phyloP scores from a whole-genome alignment of 208 protist genomes.

The Angomonas ambiguus region DNA sequence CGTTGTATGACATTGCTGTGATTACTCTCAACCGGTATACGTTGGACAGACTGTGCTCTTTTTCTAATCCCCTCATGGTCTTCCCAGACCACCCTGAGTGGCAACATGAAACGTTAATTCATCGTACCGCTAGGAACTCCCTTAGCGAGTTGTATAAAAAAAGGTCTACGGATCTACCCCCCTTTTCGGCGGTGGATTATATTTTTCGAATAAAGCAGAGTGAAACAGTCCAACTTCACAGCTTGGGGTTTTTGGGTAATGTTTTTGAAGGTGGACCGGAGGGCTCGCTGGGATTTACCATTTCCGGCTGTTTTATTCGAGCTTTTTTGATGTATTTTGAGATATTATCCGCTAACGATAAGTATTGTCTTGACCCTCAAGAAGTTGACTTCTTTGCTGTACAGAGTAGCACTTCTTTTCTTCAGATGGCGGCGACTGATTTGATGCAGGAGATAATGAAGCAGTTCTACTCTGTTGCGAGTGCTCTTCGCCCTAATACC shows the following conservation, averaged over 20 bases:
- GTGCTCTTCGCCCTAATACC: background rate
- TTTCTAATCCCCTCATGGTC: background rate
- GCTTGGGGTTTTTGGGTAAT: background rate
- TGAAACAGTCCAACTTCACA: background rate
- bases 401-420: slow-evolving; percentile 4
- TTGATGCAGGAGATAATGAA: background rate
- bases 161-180: background rate
- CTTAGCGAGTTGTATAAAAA: background rate
- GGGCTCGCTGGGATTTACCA: background rate
- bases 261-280: background rate
- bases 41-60: background rate
- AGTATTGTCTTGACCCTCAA: background rate
- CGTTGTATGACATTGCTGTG: background rate
- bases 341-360: background rate
- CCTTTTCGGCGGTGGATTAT: background rate
- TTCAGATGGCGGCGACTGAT: background rate
- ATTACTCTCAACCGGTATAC: background rate
- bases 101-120: background rate
- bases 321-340: background rate
- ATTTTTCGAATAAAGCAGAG: background rate
- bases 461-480: background rate
- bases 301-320: slow-evolving; percentile 1
- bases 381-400: background rate
- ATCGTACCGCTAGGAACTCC: background rate
- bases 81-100: background rate